These are phyloP conservation scores for Fusarium sp. DNA, from an alignment of 2,329 filamentous ascomycete species.

Conservation along the genomic window DNA sequence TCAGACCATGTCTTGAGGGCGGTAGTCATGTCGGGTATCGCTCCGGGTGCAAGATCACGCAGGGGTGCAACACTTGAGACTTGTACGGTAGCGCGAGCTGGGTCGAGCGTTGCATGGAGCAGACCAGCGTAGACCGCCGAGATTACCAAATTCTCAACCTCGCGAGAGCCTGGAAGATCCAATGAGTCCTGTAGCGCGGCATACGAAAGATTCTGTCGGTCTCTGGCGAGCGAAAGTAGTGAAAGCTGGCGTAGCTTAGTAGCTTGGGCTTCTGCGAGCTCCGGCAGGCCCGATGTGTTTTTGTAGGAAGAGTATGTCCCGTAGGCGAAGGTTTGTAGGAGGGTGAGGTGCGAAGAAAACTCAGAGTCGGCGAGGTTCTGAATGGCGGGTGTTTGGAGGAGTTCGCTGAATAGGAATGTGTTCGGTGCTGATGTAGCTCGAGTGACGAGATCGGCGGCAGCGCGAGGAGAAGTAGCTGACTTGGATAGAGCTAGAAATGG, in stretches of 20 bases:
- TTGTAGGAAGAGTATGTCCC: slow-evolving; percentile 85
- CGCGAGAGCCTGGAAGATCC: slow-evolving; percentile 71
- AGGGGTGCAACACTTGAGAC: slow-evolving; percentile 85
- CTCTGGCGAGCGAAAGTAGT: slow-evolving; percentile 81
- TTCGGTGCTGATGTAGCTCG: slow-evolving; percentile 90
- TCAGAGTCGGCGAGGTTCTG: slow-evolving; percentile 76
- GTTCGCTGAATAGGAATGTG: slow-evolving; percentile 93
- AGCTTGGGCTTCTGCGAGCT: slow-evolving; percentile 76
- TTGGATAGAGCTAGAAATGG: slow-evolving; percentile 93
- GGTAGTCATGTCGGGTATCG: slow-evolving; percentile 74
- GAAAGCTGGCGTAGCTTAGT: slow-evolving; percentile 92
- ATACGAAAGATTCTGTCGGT: slow-evolving; percentile 78
- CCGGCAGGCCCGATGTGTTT: slow-evolving; percentile 67
- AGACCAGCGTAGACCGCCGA: slow-evolving; percentile 88
- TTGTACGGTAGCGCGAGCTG: slow-evolving; percentile 76
- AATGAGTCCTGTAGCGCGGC: slow-evolving; percentile 72
- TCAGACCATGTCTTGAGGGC: slow-evolving; percentile 79
- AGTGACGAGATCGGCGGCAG: slow-evolving; percentile 84
- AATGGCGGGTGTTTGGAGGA: slow-evolving; percentile 84
- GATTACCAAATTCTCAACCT: slow-evolving; percentile 88
- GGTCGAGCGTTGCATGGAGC: slow-evolving; percentile 84
- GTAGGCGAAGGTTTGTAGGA: slow-evolving; percentile 91
- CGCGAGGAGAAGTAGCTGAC: slow-evolving; percentile 83
- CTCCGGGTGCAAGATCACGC: slow-evolving; percentile 82
- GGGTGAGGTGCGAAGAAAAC: slow-evolving; percentile 70